Base-by-base conservation (phyloP, 2,329 filamentous ascomycete genomes). In the Arthrobotrys sinensis region DNA sequence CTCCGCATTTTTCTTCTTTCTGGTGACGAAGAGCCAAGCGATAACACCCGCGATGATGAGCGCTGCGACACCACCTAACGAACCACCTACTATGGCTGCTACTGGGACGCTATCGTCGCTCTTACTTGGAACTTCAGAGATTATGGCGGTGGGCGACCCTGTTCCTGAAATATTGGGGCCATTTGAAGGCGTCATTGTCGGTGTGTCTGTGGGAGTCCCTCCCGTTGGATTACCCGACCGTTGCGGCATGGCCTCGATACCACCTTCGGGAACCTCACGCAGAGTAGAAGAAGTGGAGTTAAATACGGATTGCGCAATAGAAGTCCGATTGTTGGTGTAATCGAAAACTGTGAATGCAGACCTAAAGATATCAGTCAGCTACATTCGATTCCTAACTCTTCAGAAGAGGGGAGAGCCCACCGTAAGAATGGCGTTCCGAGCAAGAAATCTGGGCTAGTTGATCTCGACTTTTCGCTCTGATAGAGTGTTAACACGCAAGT, bases 301-400 rank as follows among this genome's bases (percentile, higher is more conserved):
- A 11, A 52, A 32, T 32, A 78, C 45, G 2, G 75, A 72, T 38
- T 53, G 67, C 4, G 75, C 75, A 16, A 78, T 36, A 12, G 65
- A 70, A 19, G 75, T 78, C 7, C 19, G 50, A 38, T 78, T 78
- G 63, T 78, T 78, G 2, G 75, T 72, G 11, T 63, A 78, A 36
- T 78, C 75, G 38, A 78, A 78, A 34, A 78, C 75, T 3, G 75
- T 63, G 28, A 46, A 78, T 7, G 75, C 75, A n/a, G 75, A 71
- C 24, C 75, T 78, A 72, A 19, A 19, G 11, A 28, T 19, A 38
- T n/a, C 1, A 40, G 12, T 43, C 0, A 64, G 48, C 7, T 28
- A 16, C 12, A 38, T 52, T n/a, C 45, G 36, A 19, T 16, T 7
- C 11, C 24, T 14, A 11, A 34, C 46, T 34, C 64, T 36, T 10